Conservation (phyloP, 768 basidiomycete species). For the Auriscalpium vulgare region DNA sequence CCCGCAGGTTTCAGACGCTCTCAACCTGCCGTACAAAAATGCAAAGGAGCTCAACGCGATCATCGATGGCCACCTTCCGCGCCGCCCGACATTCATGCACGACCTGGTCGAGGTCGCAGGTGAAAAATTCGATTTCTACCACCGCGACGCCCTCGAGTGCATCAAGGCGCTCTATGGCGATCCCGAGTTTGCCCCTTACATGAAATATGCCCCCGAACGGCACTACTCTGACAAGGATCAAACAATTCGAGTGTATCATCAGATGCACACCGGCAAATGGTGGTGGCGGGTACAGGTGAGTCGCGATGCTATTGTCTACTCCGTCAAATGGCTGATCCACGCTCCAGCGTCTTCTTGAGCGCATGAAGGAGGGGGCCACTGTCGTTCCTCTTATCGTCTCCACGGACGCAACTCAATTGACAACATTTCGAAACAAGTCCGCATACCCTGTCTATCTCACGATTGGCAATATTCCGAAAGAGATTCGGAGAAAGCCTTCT, state of each 20-base stretch:
- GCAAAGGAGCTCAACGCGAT: background rate
- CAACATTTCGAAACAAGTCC: background rate
- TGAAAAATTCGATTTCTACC: background rate
- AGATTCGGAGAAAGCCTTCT: no score
- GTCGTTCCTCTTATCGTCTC: constrained; percentile 14
- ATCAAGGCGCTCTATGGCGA: background rate
- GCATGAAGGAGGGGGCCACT: constrained; percentile 5
- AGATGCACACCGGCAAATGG: constrained; percentile 19
- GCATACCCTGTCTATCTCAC: background rate
- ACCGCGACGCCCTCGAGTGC: background rate
- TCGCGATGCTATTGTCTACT: no score
- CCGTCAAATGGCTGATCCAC: no score
- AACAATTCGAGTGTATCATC: constrained; percentile 5
- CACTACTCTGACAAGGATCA: background rate
- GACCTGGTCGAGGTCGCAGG: background rate
- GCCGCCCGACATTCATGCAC: background rate
- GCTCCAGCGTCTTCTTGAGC: background rate
- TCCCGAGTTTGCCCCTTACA: background rate
- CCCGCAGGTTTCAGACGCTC: no score
- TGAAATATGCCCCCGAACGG: background rate
- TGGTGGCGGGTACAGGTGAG: constrained; percentile 20
- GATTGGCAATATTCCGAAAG: background rate
- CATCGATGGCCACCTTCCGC: background rate
- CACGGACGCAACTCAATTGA: constrained; percentile 6
- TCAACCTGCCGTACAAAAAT: background rate